Evolutionary conservation across 2,329 filamentous ascomycete species (phyloP).

Genomic region (Pleurostoma richardsiae): DNA sequence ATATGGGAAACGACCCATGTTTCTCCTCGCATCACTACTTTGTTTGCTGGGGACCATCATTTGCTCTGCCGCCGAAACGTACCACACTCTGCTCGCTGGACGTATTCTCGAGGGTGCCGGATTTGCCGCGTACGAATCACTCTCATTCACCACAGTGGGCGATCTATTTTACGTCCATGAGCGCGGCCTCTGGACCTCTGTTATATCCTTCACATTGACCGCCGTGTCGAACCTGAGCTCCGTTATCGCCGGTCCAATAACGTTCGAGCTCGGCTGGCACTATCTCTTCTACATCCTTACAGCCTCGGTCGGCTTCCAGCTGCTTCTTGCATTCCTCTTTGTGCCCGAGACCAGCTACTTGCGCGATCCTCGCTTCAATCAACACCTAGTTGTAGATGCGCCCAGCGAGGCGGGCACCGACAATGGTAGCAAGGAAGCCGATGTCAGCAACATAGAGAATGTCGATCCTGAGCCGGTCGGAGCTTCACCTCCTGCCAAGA

Average conservation of each 20-base stretch:
- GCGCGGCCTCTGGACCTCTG: constrained; percentile 15
- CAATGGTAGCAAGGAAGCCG: no score
- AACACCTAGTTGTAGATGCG: no score
- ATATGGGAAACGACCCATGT: constrained; percentile 19
- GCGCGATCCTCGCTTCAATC: no score
- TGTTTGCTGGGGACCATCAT: constrained; percentile 13
- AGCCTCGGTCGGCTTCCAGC: constrained; percentile 22
- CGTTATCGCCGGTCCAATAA: constrained; percentile 14
- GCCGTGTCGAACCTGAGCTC: constrained; percentile 12
- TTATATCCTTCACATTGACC: constrained; percentile 9
- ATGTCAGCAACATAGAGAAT: no score
- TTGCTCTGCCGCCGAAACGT: constrained; percentile 10
- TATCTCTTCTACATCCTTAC: constrained; percentile 27
- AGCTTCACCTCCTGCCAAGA: no score
- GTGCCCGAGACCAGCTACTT: constrained; percentile 2
- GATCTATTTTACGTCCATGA: constrained; percentile 22
- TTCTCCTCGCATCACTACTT: constrained; percentile 12
- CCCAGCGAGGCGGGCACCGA: no score
- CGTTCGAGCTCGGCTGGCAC: constrained; percentile 14
- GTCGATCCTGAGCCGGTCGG: no score
- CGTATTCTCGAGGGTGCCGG: constrained; percentile 19
- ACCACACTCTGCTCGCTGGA: constrained; percentile 13
- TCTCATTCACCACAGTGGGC: constrained; percentile 16
- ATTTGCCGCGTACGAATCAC: constrained; percentile 16
- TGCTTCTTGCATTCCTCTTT: constrained; percentile 26